A percentile compares a stretch with the other conserved stretches of the same genome.
Conservation (phyloP, 1,284 basidiomycete species). For the Rhodotorula sp. region DNA sequence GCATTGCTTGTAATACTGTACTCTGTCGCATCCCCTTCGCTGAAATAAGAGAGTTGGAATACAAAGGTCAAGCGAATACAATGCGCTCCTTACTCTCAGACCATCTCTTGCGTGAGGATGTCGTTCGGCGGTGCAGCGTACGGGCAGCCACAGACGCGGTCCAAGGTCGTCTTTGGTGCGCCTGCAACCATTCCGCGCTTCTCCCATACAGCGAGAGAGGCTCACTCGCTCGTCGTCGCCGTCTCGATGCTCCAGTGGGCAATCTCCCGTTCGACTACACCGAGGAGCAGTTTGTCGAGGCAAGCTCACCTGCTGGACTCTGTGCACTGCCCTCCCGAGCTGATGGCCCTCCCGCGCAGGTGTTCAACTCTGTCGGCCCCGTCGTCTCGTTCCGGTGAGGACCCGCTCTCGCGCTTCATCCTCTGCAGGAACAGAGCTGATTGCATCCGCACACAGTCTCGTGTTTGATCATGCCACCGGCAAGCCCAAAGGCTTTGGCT, state of each 20-base stretch:
- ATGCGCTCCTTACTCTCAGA: not conserved
- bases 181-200: not conserved
- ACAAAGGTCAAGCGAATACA: not conserved
- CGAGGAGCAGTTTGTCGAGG: slow-evolving; percentile 41
- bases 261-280: slow-evolving; percentile 43
- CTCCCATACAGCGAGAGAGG: not conserved
- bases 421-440: not conserved
- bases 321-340: not conserved
- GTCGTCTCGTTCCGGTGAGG: slow-evolving; percentile 79
- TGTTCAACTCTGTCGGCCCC: slow-evolving; percentile 81
- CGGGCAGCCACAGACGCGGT: slow-evolving; percentile 32
- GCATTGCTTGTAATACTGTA: not conserved
- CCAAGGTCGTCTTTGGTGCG: slow-evolving; percentile 36
- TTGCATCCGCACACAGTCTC: slow-evolving; percentile 59
- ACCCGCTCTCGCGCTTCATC: not conserved
- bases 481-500: slow-evolving; percentile 88
- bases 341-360: slow-evolving; percentile 27
- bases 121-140: slow-evolving; percentile 8
- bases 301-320: not conserved
- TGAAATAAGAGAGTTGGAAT: not conserved
- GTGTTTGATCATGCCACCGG: slow-evolving; percentile 96
- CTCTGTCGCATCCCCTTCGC: not conserved
- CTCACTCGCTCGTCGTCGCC: not conserved
- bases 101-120: too few relatives aligned
- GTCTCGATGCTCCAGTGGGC: slow-evolving; percentile 27